A percentile compares a stretch with the other conserved stretches of the same genome.
Conservation (phyloP, 441 rosid genomes). For the Breynia disticha region DNA sequence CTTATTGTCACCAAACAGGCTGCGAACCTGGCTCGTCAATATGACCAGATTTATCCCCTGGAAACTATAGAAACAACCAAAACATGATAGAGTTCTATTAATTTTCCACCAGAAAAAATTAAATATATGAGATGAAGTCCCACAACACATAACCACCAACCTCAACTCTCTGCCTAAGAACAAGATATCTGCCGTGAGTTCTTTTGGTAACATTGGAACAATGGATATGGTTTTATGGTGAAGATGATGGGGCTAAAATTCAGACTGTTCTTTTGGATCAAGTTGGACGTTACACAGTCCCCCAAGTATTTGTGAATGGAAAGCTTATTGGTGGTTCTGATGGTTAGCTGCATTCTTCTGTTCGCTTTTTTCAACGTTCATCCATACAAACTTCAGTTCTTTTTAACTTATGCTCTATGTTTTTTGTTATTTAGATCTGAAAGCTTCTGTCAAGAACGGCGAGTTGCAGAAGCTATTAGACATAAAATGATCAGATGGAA, state of each 20-base stretch:
- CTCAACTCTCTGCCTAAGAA: constrained; percentile 67
- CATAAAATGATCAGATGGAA: constrained; percentile 20
- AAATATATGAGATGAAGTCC: not conserved
- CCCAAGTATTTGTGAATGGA: constrained; percentile 80
- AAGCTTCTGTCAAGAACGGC: constrained; percentile 36
- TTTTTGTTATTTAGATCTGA: constrained; percentile 45
- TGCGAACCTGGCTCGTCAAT: constrained; percentile 22
- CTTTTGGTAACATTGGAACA: too few species aligned
- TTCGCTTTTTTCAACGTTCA: too few species aligned
- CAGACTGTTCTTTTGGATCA: constrained; percentile 58
- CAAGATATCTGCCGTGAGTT: constrained; percentile 53
- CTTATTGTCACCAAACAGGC: constrained; percentile 17
- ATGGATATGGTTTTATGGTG: too few species aligned
- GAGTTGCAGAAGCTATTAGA: constrained; percentile 51
- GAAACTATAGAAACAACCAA: constrained; percentile 39
- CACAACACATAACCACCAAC: constrained; percentile 20
- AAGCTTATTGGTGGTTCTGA: constrained; percentile 91
- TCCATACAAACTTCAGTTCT: too few species aligned
- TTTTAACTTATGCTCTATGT: too few species aligned
- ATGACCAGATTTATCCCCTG: constrained; percentile 40
- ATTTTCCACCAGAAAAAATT: not conserved
- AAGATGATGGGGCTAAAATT: constrained; percentile 64
- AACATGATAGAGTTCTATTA: not conserved
- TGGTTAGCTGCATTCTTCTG: too few species aligned
- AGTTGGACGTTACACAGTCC: constrained; percentile 72